These are phyloP conservation scores for Trichoderma brevicompactum DNA, from an alignment of 2,329 filamentous ascomycete species.

Conservation along the genomic window DNA sequence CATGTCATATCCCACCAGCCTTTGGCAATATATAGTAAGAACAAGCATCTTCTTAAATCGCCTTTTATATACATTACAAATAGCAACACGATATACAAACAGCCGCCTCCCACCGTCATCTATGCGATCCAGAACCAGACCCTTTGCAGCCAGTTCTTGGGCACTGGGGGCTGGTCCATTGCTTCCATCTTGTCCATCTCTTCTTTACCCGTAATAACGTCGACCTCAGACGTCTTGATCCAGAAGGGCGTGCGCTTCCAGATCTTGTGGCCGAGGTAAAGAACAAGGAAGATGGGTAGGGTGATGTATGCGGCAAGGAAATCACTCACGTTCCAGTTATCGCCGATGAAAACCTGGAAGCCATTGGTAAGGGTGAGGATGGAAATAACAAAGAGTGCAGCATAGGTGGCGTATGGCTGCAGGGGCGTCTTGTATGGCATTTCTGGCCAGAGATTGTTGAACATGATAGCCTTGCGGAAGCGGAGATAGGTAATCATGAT, in stretches of 20 bases:
- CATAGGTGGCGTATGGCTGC: constrained; percentile 68
- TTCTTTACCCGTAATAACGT: constrained; percentile 61
- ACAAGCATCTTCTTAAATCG: not conserved
- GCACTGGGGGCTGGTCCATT: constrained; percentile 51
- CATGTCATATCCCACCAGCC: not conserved
- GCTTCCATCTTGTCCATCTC: constrained; percentile 65
- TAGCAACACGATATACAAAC: not conserved
- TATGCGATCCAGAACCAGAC: constrained; percentile 62
- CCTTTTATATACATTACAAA: constrained; percentile 15
- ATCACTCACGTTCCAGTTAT: constrained; percentile 62
- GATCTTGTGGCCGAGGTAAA: constrained; percentile 66
- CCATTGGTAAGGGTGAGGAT: constrained; percentile 75
- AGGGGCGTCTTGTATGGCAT: constrained; percentile 58
- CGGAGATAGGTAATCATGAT: constrained; percentile 63
- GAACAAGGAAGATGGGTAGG: constrained; percentile 61
- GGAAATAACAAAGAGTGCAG: constrained; percentile 60
- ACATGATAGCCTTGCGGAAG: constrained; percentile 60
- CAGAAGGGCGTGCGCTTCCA: constrained; percentile 50
- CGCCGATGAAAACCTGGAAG: constrained; percentile 73
- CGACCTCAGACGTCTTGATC: constrained; percentile 54
- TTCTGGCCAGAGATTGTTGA: constrained; percentile 54
- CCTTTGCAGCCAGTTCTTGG: constrained; percentile 57
- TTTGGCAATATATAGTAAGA: not conserved
- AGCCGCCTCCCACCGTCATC: not conserved
- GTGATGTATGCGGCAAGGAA: constrained; percentile 71